A percentile compares a stretch with the other conserved stretches of the same genome.
phyloP scores from a whole-genome alignment of 176 grass and related monocot species.

The Eremochloa ophiuroides region DNA sequence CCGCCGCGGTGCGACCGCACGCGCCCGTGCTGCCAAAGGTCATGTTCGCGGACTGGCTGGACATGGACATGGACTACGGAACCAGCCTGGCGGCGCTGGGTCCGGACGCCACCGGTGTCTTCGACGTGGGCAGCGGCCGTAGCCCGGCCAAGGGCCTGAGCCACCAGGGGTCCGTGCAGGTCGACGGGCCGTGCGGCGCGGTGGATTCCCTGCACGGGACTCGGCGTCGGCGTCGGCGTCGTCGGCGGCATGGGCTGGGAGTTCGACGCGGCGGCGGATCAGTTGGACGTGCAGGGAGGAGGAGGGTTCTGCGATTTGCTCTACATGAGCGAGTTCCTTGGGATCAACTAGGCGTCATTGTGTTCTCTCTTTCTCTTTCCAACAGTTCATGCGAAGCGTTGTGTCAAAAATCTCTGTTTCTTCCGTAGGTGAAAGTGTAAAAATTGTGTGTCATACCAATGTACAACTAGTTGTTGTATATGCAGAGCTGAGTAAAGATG shows the following conservation, averaged over 20 bases:
- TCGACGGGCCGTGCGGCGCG: slow-evolving; percentile 17
- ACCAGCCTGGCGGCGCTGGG: slow-evolving; percentile 25
- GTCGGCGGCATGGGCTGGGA: slow-evolving; percentile 53
- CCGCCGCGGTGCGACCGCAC: slow-evolving; percentile 23
- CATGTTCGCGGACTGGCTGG: slow-evolving; percentile 88
- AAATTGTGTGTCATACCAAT: slow-evolving; percentile 19
- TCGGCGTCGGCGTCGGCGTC: slow-evolving; percentile 40
- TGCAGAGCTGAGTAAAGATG: slow-evolving; percentile 9
- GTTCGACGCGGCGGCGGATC: slow-evolving; percentile 33
- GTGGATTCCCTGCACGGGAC: slow-evolving; percentile 35
- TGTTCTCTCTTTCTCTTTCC: not conserved
- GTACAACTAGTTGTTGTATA: not conserved
- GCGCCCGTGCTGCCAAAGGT: slow-evolving; percentile 62
- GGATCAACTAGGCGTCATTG: slow-evolving; percentile 40
- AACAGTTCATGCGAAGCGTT: not conserved
- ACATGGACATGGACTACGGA: slow-evolving; percentile 60
- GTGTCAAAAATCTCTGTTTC: not conserved
- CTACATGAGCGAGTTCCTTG: slow-evolving; percentile 44
- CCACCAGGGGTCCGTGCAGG: slow-evolving; percentile 40
- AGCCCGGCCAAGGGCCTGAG: slow-evolving; percentile 19
- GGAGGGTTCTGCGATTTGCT: slow-evolving; percentile 46
- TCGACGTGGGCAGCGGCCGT: slow-evolving; percentile 22
- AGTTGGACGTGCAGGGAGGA: slow-evolving; percentile 33
- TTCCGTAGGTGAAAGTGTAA: slow-evolving; percentile 23
- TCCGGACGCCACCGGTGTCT: not conserved